Percentiles rank a stretch among this genome's conserved stretches.
Evolutionary conservation across 164 flowering plant genomes (phyloP).

Genomic region (Stephania yunnanensis): DNA sequence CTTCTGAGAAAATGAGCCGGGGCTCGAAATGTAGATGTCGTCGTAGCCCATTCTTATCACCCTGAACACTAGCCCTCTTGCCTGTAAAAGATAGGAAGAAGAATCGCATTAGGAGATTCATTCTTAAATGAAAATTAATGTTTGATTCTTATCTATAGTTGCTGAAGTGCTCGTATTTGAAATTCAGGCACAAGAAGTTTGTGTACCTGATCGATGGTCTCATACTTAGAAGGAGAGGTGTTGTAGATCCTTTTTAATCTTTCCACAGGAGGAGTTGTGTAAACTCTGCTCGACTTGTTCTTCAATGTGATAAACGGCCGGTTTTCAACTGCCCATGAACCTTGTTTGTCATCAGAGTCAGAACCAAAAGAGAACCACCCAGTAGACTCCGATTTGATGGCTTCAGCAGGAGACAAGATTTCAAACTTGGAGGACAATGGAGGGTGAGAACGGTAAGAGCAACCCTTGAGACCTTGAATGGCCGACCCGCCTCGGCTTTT

Average conservation of each 20-base stretch:
- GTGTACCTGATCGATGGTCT: slow-evolving; percentile 73
- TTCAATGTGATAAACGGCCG: slow-evolving; percentile 45
- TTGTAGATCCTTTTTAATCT: slow-evolving; percentile 53
- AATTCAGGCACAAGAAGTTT: background rate
- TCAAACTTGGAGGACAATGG: slow-evolving; percentile 66
- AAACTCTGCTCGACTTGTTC: slow-evolving; percentile 68
- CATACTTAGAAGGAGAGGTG: slow-evolving; percentile 76
- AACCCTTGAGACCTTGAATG: slow-evolving; percentile 56
- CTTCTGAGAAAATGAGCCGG: slow-evolving; percentile 62
- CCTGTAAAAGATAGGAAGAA: slow-evolving; percentile 34
- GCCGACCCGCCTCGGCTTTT: slow-evolving; percentile 51
- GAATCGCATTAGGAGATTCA: background rate
- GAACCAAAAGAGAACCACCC: slow-evolving; percentile 58
- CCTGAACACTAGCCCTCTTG: slow-evolving; percentile 60
- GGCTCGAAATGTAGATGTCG: slow-evolving; percentile 58
- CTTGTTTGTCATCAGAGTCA: slow-evolving; percentile 44
- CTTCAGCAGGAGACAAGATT: slow-evolving; percentile 62
- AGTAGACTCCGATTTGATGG: slow-evolving; percentile 55
- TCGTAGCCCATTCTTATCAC: slow-evolving; percentile 77
- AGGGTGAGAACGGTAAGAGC: slow-evolving; percentile 64
- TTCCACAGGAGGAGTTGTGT: slow-evolving; percentile 66
- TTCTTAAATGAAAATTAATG: background rate
- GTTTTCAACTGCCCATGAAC: slow-evolving; percentile 64
- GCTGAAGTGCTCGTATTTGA: too few relatives aligned
- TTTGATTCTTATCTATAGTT: background rate